Conservation (phyloP, 257 asterid species). For the Fraxinus quadrangulata region DNA sequence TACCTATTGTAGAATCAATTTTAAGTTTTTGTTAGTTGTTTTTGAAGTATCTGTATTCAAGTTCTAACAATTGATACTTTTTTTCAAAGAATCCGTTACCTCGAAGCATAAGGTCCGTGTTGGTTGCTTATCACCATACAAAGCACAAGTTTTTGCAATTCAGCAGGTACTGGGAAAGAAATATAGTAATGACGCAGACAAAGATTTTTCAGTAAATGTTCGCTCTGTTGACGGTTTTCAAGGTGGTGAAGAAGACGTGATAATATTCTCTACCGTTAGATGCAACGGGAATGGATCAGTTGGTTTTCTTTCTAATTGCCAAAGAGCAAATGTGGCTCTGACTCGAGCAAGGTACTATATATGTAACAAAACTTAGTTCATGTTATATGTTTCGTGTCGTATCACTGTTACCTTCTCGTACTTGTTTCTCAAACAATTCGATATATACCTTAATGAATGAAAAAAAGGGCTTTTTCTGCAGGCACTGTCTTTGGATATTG, state of each 20-base stretch:
- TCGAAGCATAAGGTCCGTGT: constrained; percentile 50
- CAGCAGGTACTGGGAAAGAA: constrained; percentile 48
- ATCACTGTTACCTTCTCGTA: no score
- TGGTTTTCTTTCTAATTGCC: constrained; percentile 63
- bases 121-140: constrained; percentile 84
- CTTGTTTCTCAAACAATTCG: no score
- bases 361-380: no score
- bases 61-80: no score
- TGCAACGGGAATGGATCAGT: constrained; percentile 63
- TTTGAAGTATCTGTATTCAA: no score
- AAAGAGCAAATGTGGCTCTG: constrained; percentile 69
- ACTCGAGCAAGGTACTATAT: constrained; percentile 72
- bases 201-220: constrained; percentile 61
- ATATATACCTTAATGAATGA: background rate
- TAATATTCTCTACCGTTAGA: constrained; percentile 69
- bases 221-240: constrained; percentile 81
- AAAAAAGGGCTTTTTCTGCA: constrained; percentile 18
- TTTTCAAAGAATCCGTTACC: constrained; percentile 41
- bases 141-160: constrained; percentile 69
- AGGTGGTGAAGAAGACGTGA: constrained; percentile 85
- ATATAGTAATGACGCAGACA: constrained; percentile 49
- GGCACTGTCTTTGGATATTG: constrained; percentile 72
- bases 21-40: no score
- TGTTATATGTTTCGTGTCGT: no score
- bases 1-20: no score